Base-by-base conservation (phyloP, 768 basidiomycete species). In the Termitomyces titanicus region DNA sequence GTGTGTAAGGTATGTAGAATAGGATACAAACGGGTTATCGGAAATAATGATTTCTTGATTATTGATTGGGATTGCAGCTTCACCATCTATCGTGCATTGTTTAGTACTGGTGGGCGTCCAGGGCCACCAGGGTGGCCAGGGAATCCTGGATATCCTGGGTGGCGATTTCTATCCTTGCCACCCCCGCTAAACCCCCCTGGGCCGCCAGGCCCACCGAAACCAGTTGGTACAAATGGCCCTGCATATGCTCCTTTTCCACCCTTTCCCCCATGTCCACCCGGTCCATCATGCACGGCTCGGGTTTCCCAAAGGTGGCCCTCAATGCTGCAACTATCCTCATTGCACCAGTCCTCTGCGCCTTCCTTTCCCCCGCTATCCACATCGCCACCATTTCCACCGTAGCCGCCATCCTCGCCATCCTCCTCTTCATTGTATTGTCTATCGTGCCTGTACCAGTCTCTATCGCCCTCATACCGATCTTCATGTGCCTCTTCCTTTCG, bases 81-180 rank as follows among this genome's bases (percentile, higher is more conserved):
- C 33, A 33, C 22, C 17, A 42, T 24, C 10, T 22, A 18, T 51
- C 5, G 24, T 38, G n/a, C 27, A 7, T 38, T 18, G 3, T 51
- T 45, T 29, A 37, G 9, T 20, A 31, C 2, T 37, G 42, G 55
- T 4, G 55, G 52, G 5, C 34, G 38, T 40, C 51, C 47, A 33
- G 55, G 55, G 1, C 13, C 29, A 9, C 60, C 60, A 18, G 60
- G 60, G 6, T 39, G 5, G 12, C 60, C 60, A 35, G 60, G 60
- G 27, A 22, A 44, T 0, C 56, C 56, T 12, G 60, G 60, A 18
- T 55, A n/a, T 22, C 60, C 60, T 12, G 60, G 60, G 5, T 13
- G 24, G 22, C 43, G 47, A n/a, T 47, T 50, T 33, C 48, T 37
- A 15, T 44, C 33, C 37, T 51, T 31, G 4, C 47, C 51, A 20